Evolutionary conservation across 148 eudicot genomes (phyloP), one percentile per base, ranked within the genome.

Genomic region (Amaranthus hypochondriacus): DNA sequence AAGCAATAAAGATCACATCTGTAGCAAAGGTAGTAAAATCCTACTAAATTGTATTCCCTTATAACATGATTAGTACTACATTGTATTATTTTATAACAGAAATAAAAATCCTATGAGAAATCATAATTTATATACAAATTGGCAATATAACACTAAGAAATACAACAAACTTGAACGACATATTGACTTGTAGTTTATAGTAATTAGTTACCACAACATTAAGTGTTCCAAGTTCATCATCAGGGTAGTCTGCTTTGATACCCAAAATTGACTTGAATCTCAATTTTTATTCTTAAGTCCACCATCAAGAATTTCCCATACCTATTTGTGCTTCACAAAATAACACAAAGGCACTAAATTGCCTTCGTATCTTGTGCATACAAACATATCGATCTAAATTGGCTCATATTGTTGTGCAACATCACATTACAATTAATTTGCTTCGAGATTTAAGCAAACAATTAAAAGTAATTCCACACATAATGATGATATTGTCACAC

Each of bases 241-340:
- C 85, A 3, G 85, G 75, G 62, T 75, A 82, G 42, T 67, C 79
- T 63, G 85, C 85, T 69, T 79, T 84, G 67, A 84, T 74, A 77
- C 79, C 85, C 83, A 82, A 77, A 39, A 85, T 85, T 58, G 85
- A 82, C 87, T 75, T 84, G 81, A 75, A 84, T 84, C 70, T 84
- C 87, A 71, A 84, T 71, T 75, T 84, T 82, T 28, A 70, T 82
- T 84, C 83, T 84, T 84, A 50, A 84, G 77, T 9, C 84, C 87
- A 51, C 87, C 87, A 71, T 84, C 87, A 48, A 84, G 85, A 68
- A 84, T 85, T 76, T 84, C 85, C 87, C 87, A 84, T 15, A 84
- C 87, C 28, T 79, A 83, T 73, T 84, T 84, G 72, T 84, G 87
- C 79, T 84, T 84, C 5, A 85, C 87, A 75, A 84, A 84, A 28